These are phyloP conservation scores for Rhododendron mucronatum DNA, from an alignment of 148 eudicot genomes.

Conservation along the genomic window DNA sequence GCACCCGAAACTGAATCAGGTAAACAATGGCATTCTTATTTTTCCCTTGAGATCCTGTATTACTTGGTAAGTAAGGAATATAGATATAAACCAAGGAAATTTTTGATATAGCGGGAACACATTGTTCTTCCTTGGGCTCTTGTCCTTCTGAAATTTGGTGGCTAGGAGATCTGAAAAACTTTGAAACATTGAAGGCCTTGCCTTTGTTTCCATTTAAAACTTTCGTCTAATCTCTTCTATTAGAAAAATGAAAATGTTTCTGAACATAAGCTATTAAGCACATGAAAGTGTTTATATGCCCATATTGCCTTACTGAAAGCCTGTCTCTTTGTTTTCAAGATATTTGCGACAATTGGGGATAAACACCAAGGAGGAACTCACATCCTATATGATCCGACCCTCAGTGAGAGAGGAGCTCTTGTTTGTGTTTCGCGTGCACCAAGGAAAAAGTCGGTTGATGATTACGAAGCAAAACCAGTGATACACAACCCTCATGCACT, in stretches of 20 bases:
- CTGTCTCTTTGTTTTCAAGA: constrained; percentile 30
- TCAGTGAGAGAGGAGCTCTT: constrained; percentile 96
- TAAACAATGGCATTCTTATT: constrained; percentile 18
- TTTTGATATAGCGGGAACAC: background rate
- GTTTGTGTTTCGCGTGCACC: constrained; percentile 98
- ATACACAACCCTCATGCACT: constrained; percentile 98
- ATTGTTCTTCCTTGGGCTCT: background rate
- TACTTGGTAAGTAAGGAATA: background rate
- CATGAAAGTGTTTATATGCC: background rate
- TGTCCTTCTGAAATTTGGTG: background rate
- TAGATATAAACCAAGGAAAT: background rate
- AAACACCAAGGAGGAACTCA: constrained; percentile 93
- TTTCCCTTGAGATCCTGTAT: background rate
- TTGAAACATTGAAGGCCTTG: background rate
- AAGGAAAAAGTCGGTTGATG: constrained; percentile 84
- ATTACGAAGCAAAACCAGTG: constrained; percentile 64
- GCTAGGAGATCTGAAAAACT: background rate
- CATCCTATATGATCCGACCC: constrained; percentile 78
- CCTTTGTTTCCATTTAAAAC: background rate
- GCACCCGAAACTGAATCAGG: constrained; percentile 98
- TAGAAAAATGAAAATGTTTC: background rate
- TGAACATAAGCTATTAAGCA: background rate
- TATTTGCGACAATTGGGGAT: constrained; percentile 81
- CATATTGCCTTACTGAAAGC: background rate
- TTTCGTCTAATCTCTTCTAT: background rate